These are phyloP conservation scores for Diplocarpon rosae DNA, from an alignment of 2,329 filamentous ascomycete species.

Conservation along the genomic window DNA sequence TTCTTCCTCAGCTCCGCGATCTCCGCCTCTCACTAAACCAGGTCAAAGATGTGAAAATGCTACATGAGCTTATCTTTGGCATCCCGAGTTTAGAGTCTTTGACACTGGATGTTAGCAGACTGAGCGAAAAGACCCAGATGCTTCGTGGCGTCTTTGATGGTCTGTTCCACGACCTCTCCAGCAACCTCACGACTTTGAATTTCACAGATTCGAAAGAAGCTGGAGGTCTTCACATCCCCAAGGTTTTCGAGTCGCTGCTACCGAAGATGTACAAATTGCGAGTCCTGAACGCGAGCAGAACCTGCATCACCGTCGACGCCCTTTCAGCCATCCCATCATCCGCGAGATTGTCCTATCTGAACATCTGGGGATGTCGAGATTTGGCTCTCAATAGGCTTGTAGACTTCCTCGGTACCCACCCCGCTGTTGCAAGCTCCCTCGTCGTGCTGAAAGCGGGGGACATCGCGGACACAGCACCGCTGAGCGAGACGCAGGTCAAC, in stretches of 20 bases:
- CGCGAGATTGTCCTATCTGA: slow-evolving; percentile 3
- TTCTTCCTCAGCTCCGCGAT: not conserved
- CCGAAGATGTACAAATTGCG: slow-evolving; percentile 2
- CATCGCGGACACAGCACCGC: not conserved
- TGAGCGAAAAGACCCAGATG: not conserved
- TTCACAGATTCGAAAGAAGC: not conserved
- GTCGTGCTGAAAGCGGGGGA: slow-evolving; percentile 1
- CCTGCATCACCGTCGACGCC: not conserved
- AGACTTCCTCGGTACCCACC: slow-evolving; percentile 3
- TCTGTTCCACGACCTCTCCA: not conserved
- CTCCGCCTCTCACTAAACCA: not conserved
- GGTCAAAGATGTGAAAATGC: not conserved
- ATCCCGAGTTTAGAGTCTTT: not conserved
- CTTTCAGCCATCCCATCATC: slow-evolving; percentile 1
- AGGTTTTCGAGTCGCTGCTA: slow-evolving; percentile 1
- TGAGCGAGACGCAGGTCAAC: slow-evolving; percentile 5
- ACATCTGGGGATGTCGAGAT: slow-evolving; percentile 1
- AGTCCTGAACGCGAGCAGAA: slow-evolving; percentile 4
- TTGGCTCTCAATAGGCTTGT: not conserved
- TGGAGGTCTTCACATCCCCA: not conserved
- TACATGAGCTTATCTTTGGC: not conserved
- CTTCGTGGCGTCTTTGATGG: slow-evolving; percentile 1
- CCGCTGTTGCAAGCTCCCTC: slow-evolving; percentile 1
- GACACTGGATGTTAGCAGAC: not conserved
- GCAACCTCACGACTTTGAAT: not conserved